Conservation (phyloP, 148 eudicot genomes). For the Suaeda aralocaspica region DNA sequence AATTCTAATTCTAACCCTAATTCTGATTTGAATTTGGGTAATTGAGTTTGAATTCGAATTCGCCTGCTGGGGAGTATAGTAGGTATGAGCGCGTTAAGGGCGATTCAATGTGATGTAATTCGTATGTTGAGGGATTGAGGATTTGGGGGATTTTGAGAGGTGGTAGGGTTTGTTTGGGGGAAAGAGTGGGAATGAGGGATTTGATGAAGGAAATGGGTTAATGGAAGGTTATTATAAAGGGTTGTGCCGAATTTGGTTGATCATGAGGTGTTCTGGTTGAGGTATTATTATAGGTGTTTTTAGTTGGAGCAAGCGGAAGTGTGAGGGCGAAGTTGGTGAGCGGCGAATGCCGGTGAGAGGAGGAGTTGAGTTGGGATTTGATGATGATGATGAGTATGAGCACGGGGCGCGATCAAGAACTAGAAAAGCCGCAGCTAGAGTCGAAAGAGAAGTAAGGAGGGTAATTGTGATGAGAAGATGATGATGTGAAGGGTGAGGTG, state of each 20-base stretch:
- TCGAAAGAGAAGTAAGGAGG: conserved; percentile 2
- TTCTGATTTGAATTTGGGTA: neutral
- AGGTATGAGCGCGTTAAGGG: conserved; percentile 56
- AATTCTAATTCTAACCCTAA: neutral
- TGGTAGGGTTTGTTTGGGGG: conserved; percentile 64
- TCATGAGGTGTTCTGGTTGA: conserved; percentile 56
- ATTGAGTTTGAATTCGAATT: neutral
- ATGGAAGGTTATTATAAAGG: conserved; percentile 46
- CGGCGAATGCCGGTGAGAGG: conserved; percentile 64
- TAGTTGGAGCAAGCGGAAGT: conserved; percentile 59
- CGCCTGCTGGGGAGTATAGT: conserved; percentile 36
- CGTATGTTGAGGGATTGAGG: conserved; percentile 58
- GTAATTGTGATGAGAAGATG: no score
- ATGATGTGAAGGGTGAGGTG: no score
- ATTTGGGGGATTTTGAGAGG: conserved; percentile 42
- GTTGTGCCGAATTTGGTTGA: conserved; percentile 56
- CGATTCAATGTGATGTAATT: conserved; percentile 51
- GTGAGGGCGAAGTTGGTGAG: conserved; percentile 61
- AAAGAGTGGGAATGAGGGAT: conserved; percentile 44
- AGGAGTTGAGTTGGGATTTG: conserved; percentile 87
- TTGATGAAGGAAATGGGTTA: conserved; percentile 40
- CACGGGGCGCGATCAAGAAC: no score
- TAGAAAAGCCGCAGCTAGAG: neutral
- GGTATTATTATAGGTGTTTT: conserved; percentile 63
- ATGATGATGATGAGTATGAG: conserved; percentile 49